Conservation (phyloP, 1,139 yeast species). For the Taiozyma sp. region DNA sequence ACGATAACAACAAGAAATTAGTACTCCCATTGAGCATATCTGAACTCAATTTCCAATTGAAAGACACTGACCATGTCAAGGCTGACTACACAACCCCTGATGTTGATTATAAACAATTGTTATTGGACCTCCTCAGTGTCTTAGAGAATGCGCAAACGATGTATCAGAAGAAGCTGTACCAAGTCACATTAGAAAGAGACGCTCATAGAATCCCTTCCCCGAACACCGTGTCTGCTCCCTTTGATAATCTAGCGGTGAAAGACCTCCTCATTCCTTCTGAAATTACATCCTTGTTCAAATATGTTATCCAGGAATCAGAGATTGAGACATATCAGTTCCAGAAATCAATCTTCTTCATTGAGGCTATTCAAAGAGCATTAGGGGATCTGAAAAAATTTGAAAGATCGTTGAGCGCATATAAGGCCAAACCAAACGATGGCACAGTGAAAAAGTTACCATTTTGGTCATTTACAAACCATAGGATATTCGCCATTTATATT, state of each 20-base stretch:
- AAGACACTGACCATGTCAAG: conserved; percentile 15
- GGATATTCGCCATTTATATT: conserved; percentile 39
- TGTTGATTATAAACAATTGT: conserved; percentile 6
- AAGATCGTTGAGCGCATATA: conserved; percentile 8
- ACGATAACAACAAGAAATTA: conserved; percentile 9
- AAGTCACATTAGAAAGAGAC: conserved; percentile 35
- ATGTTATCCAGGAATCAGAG: conserved; percentile 17
- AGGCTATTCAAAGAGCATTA: conserved; percentile 12
- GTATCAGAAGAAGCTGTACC: conserved; percentile 41
- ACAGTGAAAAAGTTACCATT: conserved; percentile 28
- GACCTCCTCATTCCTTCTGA: conserved; percentile 33
- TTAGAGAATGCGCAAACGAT: conserved; percentile 38
- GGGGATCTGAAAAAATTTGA: conserved; percentile 7
- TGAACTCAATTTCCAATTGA: conserved; percentile 29
- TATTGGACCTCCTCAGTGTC: conserved; percentile 11
- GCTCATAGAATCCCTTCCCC: conserved; percentile 25
- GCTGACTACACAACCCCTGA: conserved; percentile 1
- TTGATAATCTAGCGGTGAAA: conserved; percentile 25
- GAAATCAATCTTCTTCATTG: conserved; percentile 11
- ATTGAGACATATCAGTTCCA: conserved; percentile 6
- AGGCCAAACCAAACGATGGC: conserved; percentile 16
- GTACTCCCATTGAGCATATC: conserved; percentile 21
- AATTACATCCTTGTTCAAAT: conserved; percentile 26
- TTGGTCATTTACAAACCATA: conserved; percentile 40
- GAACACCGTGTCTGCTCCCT: conserved; percentile 23